phyloP scores from a whole-genome alignment of 2,329 filamentous ascomycete species.

The Scleromitrula shiraiana region DNA sequence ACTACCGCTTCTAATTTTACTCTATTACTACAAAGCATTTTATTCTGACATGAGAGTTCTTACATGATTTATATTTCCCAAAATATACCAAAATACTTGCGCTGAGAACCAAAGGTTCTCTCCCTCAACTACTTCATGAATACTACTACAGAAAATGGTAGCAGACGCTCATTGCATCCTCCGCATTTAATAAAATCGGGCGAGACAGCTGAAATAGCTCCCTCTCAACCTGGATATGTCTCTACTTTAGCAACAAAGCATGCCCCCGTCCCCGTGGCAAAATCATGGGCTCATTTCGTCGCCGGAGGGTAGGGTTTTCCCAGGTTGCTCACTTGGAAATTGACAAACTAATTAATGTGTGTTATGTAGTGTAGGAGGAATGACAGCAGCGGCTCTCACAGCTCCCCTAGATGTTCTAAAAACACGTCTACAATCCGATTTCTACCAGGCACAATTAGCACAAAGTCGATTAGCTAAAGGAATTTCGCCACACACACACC shows the following conservation, averaged over 20 bases:
- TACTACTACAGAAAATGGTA: conserved; percentile 20
- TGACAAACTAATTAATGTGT: conserved; percentile 9
- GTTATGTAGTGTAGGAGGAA: conserved; percentile 64
- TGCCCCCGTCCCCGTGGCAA: conserved; percentile 50
- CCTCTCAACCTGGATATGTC: conserved; percentile 35
- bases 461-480: conserved; percentile 51
- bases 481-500: conserved; percentile 42
- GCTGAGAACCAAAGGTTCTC: conserved; percentile 5
- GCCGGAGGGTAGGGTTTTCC: conserved; percentile 66
- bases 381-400: conserved; percentile 87
- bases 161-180: conserved; percentile 12
- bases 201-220: conserved; percentile 50
- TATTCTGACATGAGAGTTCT: too few species aligned
- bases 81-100: background rate
- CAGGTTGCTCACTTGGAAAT: background rate
- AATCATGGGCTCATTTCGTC: conserved; percentile 87
- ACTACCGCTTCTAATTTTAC: too few species aligned
- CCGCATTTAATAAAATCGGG: conserved; percentile 37
- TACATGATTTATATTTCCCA: background rate
- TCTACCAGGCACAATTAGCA: conserved; percentile 78
- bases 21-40: too few species aligned
- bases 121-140: conserved; percentile 23
- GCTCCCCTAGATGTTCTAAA: conserved; percentile 91
- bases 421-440: conserved; percentile 87
- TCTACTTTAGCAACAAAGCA: conserved; percentile 31